Evolutionary conservation across 305 asterid genomes (phyloP), one percentile per base, ranked within the genome.

Genomic region (Fraxinus dipetala): DNA sequence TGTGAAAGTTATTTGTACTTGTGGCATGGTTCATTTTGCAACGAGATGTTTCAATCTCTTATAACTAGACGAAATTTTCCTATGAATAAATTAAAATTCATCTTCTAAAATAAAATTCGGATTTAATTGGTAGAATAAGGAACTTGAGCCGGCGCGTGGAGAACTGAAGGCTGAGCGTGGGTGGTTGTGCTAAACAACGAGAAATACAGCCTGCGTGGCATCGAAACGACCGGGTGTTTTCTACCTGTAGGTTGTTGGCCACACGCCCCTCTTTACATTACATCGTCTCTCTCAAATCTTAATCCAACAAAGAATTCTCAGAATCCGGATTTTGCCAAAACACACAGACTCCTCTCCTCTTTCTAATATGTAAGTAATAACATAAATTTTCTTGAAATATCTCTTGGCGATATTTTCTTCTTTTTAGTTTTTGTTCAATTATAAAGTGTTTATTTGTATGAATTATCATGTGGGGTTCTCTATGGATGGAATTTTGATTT

Each of bases 241-340:
- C 85, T 28, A 40, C 69, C n/a, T 67, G 76, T 83, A 32, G 76
- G 75, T 84, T 36, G 89, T 82, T 81, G 75, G 81, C 88, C 90
- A 89, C 90, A 85, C 92, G 90, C 89, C 82, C 38, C 81, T 79
- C 30, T 76, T 48, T 13, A 54, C 51, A 20, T 34, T 24, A 69
- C 31, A 16, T 10, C 24, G 65, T 59, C 16, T 31, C 28, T 80
- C 16, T 32, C 63, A 0, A 24, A 7, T 56, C 82, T 7, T 31
- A 72, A 34, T 30, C 77, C 63, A 61, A 65, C 22, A 48, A 22
- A 24, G 45, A 30, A 14, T n/a, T 72, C 32, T 31, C 3, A 70
- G 67, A 16, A 72, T 77, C 73, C 82, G 18, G 6, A 5, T 32
- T 13, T 80, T 30, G 63, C 45, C 35, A 48, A 63, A 2, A 65